Evolutionary conservation across 106 monocot species (phyloP).

Genomic region (Vanilla planifolia): DNA sequence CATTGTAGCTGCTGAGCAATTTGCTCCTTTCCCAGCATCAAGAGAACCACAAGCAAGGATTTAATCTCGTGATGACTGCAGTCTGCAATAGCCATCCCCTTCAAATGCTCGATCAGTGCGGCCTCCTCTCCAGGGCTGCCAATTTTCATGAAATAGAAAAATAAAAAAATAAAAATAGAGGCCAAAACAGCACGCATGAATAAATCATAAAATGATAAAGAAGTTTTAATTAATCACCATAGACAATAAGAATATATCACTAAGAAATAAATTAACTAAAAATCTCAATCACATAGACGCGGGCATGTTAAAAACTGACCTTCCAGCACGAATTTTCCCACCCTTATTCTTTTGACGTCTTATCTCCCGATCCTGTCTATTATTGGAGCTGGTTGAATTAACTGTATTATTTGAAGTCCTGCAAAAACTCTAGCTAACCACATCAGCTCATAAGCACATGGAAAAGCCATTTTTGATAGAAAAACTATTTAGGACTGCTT

Average conservation of each 20-base stretch:
- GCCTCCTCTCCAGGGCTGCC: conserved; percentile 87
- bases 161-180: neutral
- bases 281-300: neutral
- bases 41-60: conserved; percentile 38
- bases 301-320: conserved; percentile 23
- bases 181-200: neutral
- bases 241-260: neutral
- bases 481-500: too few species aligned
- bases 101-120: conserved; percentile 80
- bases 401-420: conserved; percentile 53
- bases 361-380: conserved; percentile 41
- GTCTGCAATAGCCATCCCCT: conserved; percentile 49
- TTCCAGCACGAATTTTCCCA: conserved; percentile 93
- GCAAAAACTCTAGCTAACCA: conserved; percentile 5
- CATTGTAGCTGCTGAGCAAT: conserved; percentile 60
- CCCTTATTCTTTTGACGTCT: conserved; percentile 55
- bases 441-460: too few species aligned
- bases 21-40: conserved; percentile 65
- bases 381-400: conserved; percentile 53
- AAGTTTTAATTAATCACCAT: too few species aligned
- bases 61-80: conserved; percentile 47
- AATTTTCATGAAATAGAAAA: neutral
- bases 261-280: neutral
- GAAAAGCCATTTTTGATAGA: neutral
- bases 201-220: neutral